Conservation (phyloP, 495 filamentous ascomycete species). For the Neurospora sp. region DNA sequence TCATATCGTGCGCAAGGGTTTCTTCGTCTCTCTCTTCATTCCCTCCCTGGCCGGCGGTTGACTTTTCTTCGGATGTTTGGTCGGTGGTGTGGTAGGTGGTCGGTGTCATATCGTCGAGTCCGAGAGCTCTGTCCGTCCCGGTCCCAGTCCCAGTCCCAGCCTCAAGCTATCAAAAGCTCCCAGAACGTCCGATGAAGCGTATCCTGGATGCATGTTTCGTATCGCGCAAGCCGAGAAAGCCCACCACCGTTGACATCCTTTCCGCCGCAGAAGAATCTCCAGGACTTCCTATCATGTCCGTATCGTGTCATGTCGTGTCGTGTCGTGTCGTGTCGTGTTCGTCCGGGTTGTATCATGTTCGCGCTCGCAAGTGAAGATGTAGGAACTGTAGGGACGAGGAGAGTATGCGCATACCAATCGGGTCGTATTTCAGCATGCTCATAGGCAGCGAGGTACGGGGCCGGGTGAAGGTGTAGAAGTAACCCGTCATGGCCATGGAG, state of each 20-base stretch:
- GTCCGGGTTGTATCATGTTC: background rate
- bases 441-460: conserved; percentile 73
- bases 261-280: background rate
- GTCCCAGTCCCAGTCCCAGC: background rate
- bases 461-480: conserved; percentile 80
- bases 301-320: background rate
- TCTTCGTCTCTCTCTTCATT: background rate
- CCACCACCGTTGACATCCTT: background rate
- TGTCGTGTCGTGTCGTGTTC: background rate
- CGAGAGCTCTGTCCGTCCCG: background rate
- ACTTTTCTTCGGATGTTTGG: background rate
- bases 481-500: conserved; percentile 98
- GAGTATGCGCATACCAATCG: conserved; percentile 56
- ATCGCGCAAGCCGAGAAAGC: background rate
- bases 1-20: too few relatives aligned
- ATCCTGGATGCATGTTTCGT: background rate
- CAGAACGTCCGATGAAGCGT: background rate
- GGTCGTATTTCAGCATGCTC: conserved; percentile 98
- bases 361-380: too few relatives aligned
- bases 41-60: background rate
- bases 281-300: background rate
- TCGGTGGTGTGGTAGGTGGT: background rate
- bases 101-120: background rate
- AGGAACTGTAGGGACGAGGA: too few relatives aligned
- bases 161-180: background rate